These are phyloP conservation scores for Nicotiana tomentosiformis DNA, from an alignment of 257 asterid species.

Conservation along the genomic window DNA sequence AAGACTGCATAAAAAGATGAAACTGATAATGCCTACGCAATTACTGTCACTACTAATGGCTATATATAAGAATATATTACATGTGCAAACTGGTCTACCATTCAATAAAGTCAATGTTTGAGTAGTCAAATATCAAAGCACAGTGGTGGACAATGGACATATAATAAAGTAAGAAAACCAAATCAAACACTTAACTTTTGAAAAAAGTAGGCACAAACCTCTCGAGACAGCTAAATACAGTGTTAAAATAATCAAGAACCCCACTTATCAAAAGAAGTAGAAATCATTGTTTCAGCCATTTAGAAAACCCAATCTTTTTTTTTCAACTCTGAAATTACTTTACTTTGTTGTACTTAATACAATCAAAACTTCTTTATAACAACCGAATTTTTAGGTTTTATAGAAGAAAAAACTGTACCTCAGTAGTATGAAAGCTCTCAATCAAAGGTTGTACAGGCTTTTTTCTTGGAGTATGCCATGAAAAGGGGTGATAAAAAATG, in stretches of 20 bases:
- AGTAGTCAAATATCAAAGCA: slow-evolving; percentile 31
- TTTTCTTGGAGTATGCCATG: slow-evolving; percentile 26
- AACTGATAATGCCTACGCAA: background rate
- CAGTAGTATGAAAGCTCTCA: slow-evolving; percentile 25
- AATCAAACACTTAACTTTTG: slow-evolving; percentile 19
- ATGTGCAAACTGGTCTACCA: slow-evolving; percentile 18
- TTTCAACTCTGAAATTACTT: slow-evolving; percentile 34
- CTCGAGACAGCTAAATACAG: slow-evolving; percentile 29
- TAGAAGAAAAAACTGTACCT: too few species aligned
- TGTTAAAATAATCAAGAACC: slow-evolving; percentile 29
- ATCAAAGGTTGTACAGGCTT: slow-evolving; percentile 42
- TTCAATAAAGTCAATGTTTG: slow-evolving; percentile 38
- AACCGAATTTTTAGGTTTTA: too few species aligned
- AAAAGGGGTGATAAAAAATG: slow-evolving; percentile 56
- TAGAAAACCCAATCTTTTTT: background rate
- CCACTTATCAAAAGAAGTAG: slow-evolving; percentile 53
- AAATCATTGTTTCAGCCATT: slow-evolving; percentile 30
- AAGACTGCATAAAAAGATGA: background rate
- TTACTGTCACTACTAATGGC: background rate
- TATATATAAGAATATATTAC: background rate
- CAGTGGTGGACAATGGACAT: slow-evolving; percentile 9
- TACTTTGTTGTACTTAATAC: too few species aligned
- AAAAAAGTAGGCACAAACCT: slow-evolving; percentile 28
- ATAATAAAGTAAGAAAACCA: slow-evolving; percentile 15
- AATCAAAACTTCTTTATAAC: too few species aligned